Base-by-base conservation (phyloP, 148 eudicot species). In the Linanthus parryae region DNA sequence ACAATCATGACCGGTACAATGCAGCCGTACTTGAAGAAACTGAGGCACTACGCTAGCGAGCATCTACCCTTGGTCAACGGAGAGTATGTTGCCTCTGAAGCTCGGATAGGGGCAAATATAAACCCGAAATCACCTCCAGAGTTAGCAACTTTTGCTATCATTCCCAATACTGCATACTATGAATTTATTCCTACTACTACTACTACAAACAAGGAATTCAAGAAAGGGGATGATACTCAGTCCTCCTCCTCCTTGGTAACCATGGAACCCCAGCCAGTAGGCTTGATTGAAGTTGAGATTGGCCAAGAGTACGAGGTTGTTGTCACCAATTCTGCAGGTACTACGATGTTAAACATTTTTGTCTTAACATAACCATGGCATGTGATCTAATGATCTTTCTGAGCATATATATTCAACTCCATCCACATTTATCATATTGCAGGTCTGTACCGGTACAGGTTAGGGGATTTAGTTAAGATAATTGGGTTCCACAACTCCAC, bases 31-130 rank as follows among this genome's bases (percentile, higher is more conserved):
- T 42, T 80, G 63, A 77, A 70, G 25, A 84, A 82, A 36, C 44
- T 86, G 33, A 82, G 86, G 72, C 73, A 73, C 24, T 86, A 69
- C 64, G 86, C 95, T n/a, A n/a, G n/a, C 13, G 90, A 83, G 19
- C 58, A 65, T 46, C 24, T 86, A 21, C 84, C 95, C 5, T 53
- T 86, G 60, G 57, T 82, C 0, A 76, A 86, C 56, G 84, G 76
- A 3, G 95, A 86, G 50, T 86, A 86, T 48, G 90, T 89, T n/a
- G 46, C 95, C n/a, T 82, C 90, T 0, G 95, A 86, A 43, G 90
- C 86, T 6, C 82, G 95, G 90, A 60, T 86, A 15, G 95, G 84
- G 7, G 90, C 74, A n/a, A 82, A 82, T 73, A 80, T 86, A 0
- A 73, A 82, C 34, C 95, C 95, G 0, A 74, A 61, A n/a, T 56